Evolutionary conservation across 768 basidiomycete genomes (phyloP), one percentile per base, ranked within the genome.

Genomic region (Calocybe cyanea): DNA sequence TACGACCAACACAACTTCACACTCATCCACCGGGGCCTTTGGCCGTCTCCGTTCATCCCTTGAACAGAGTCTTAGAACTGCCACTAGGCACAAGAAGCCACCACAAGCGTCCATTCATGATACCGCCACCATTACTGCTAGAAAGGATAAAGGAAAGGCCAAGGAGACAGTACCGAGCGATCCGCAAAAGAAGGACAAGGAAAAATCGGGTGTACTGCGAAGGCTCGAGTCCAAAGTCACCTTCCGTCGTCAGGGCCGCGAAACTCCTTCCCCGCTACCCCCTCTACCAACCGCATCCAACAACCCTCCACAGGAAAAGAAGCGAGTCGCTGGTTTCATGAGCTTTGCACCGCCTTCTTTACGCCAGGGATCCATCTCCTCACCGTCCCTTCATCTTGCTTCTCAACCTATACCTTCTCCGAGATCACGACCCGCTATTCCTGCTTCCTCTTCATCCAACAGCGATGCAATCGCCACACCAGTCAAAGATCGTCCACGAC

Each of bases 291-390:
- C n/a, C n/a, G 51, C 56, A 7, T 44, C 40, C 33, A 54, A 46
- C 20, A 56, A 70, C 45, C 51, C 48, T 56, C 49, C 65, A 68
- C 48, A 28, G 25, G 11, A 28, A 6, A 68, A 68, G 56, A 63
- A 63, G 55, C 73, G 75, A 58, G 64, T 68, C 49, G 74, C 78
- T 38, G 81, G 79, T 39, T 73, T 71, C 58, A 74, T 77, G 40
- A 75, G 71, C 60, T 87, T 78, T 67, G 66, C 75, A 49, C 73
- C 80, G 35, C 85, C 85, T 35, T 85, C 85, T 30, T 64, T 87
- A 49, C 75, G 80, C 45, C 76, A 75, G 50, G 87, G 77, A 31
- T 85, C 87, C 38, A 73, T 84, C 71, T 89, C 87, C 46, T 86
- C 85, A 17, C 87, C 87, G 43, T 75, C 81, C 21, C 63, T 90